These are phyloP conservation scores for Orbilia quercus DNA, from an alignment of 2,329 filamentous ascomycete species.

Conservation along the genomic window DNA sequence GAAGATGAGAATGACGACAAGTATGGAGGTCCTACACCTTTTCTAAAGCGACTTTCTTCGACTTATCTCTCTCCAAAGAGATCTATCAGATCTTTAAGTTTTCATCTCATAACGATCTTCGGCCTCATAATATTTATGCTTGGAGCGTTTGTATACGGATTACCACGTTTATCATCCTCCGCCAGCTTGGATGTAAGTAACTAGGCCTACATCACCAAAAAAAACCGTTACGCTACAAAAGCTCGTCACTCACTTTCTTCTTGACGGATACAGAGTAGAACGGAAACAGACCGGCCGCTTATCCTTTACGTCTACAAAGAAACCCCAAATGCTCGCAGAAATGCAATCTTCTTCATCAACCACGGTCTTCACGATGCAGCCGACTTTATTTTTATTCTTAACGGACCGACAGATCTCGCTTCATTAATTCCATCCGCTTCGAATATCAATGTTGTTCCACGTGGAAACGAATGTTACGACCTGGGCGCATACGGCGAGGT, in stretches of 20 bases:
- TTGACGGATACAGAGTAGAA: not conserved
- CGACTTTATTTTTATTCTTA: conserved; percentile 64
- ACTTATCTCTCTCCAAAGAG: not conserved
- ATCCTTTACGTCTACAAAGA: conserved; percentile 63
- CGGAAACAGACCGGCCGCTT: conserved; percentile 44
- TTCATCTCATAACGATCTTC: not conserved
- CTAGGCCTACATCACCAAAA: not conserved
- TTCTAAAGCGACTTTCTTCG: not conserved
- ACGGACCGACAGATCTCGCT: conserved; percentile 61
- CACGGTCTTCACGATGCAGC: conserved; percentile 63
- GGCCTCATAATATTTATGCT: not conserved
- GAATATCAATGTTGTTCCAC: conserved; percentile 62
- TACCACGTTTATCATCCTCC: not conserved
- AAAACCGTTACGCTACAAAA: not conserved
- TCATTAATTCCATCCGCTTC: conserved; percentile 60
- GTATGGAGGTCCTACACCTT: not conserved
- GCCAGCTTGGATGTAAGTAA: not conserved
- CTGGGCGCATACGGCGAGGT: conserved; percentile 63
- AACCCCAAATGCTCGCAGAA: conserved; percentile 60
- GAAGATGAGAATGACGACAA: not conserved
- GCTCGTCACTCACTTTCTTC: not conserved
- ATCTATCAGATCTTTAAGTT: not conserved
- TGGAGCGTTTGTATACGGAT: not conserved
- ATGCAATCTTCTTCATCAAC: conserved; percentile 63
- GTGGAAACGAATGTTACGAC: conserved; percentile 62